A percentile compares a stretch with the other conserved stretches of the same genome.
These are phyloP conservation scores for Quercus wislizeni DNA, from an alignment of 306 rosid genomes.

Conservation along the genomic window DNA sequence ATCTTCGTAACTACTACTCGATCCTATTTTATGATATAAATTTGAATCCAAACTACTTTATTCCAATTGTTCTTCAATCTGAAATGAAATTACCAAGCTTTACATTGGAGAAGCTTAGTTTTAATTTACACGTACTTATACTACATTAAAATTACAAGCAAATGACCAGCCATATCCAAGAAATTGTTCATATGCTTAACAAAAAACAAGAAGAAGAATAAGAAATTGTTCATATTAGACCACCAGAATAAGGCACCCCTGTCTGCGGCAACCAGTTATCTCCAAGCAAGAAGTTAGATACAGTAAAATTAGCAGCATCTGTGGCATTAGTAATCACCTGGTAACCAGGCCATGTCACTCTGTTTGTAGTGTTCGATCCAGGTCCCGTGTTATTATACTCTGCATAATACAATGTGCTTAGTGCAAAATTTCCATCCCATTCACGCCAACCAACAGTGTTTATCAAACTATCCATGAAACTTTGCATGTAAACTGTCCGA, in stretches of 20 bases:
- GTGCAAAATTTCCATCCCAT: background rate
- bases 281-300: background rate
- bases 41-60: too few relatives aligned
- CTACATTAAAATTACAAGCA: too few relatives aligned
- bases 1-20: too few relatives aligned
- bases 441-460: background rate
- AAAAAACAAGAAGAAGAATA: too few relatives aligned
- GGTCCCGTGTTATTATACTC: background rate
- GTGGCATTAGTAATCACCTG: background rate
- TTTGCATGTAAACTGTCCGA: background rate
- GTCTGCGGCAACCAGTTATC: background rate
- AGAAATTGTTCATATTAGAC: background rate
- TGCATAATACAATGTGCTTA: background rate
- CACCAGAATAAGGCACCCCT: background rate
- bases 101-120: too few relatives aligned
- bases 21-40: too few relatives aligned
- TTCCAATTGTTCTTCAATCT: too few relatives aligned
- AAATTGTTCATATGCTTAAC: background rate
- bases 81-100: too few relatives aligned
- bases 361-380: background rate
- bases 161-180: too few relatives aligned
- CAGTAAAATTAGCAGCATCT: background rate
- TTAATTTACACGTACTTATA: too few relatives aligned
- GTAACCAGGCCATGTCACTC: background rate
- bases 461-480: background rate